Evolutionary conservation across 257 asterid species (phyloP).

Genomic region (Solanum commersonii): DNA sequence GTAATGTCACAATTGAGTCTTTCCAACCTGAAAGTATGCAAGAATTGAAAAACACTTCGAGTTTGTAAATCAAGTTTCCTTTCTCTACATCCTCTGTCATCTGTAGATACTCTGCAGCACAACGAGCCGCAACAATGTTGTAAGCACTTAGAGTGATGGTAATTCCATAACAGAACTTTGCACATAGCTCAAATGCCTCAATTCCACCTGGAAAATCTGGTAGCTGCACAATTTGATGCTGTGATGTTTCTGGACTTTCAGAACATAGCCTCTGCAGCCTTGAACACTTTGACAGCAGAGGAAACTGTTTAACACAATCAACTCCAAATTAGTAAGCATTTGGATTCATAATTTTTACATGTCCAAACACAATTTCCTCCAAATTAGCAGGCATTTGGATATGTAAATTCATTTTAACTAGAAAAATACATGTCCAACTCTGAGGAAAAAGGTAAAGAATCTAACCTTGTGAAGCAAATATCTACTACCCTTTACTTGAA

Average conservation of each 20-base stretch:
- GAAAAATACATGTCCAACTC: not conserved
- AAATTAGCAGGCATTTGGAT: not conserved
- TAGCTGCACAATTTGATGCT: slow-evolving; percentile 45
- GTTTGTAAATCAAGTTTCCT: slow-evolving; percentile 62
- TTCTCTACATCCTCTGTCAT: slow-evolving; percentile 88
- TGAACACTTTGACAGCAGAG: slow-evolving; percentile 69
- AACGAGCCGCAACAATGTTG: slow-evolving; percentile 60
- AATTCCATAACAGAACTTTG: slow-evolving; percentile 89
- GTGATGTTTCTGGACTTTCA: slow-evolving; percentile 44
- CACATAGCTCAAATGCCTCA: slow-evolving; percentile 80
- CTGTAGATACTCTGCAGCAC: slow-evolving; percentile 78
- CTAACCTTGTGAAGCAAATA: slow-evolving; percentile 66
- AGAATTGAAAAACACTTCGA: slow-evolving; percentile 69
- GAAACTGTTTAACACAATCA: slow-evolving; percentile 47
- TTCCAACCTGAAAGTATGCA: slow-evolving; percentile 82
- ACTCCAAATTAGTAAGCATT: not conserved
- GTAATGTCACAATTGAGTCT: slow-evolving; percentile 60
- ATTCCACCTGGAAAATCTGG: slow-evolving; percentile 80
- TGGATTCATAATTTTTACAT: not conserved
- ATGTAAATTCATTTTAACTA: not conserved
- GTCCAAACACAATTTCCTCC: not conserved
- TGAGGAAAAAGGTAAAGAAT: not conserved
- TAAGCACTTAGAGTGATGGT: slow-evolving; percentile 75
- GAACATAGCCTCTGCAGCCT: slow-evolving; percentile 55
- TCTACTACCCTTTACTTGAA: slow-evolving; percentile 58